phyloP scores from a whole-genome alignment of 148 eudicot genomes.

The Cornus florida region DNA sequence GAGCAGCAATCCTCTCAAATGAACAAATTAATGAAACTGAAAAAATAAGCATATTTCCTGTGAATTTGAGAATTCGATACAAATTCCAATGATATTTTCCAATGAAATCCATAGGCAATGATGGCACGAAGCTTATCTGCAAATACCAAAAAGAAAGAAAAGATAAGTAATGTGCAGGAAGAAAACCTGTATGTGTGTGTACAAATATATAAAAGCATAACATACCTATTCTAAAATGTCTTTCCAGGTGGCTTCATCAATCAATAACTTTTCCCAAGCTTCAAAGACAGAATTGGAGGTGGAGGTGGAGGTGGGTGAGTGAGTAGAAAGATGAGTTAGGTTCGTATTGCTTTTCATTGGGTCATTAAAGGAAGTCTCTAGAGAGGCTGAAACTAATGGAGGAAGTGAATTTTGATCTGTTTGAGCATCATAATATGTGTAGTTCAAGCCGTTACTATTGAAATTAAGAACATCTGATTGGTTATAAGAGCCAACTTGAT shows the following conservation, averaged over 20 bases:
- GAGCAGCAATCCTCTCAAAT: not conserved
- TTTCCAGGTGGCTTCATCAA: conserved; percentile 46
- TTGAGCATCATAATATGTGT: conserved; percentile 8
- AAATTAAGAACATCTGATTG: not conserved
- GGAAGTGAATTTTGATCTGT: conserved; percentile 34
- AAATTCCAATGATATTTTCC: not conserved
- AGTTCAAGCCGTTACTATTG: not conserved
- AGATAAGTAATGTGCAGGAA: not conserved
- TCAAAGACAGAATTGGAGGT: conserved; percentile 27
- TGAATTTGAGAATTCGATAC: not conserved
- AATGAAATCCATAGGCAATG: not conserved
- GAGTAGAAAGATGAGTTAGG: conserved; percentile 22
- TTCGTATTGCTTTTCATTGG: conserved; percentile 36
- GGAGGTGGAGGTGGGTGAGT: conserved; percentile 21
- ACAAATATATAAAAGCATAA: not conserved
- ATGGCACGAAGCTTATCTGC: not conserved
- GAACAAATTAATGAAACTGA: not conserved
- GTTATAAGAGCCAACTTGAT: conserved; percentile 10
- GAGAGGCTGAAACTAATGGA: conserved; percentile 34
- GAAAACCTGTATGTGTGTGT: not conserved
- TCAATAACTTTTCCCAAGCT: conserved; percentile 47
- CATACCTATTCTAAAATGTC: conserved; percentile 30
- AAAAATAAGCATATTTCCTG: not conserved
- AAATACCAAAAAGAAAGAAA: not conserved
- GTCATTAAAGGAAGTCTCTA: conserved; percentile 21